Evolutionary conservation across 2,329 filamentous ascomycete species (phyloP), one percentile per base, ranked within the genome.

Genomic region (Rhinocladiella similis): DNA sequence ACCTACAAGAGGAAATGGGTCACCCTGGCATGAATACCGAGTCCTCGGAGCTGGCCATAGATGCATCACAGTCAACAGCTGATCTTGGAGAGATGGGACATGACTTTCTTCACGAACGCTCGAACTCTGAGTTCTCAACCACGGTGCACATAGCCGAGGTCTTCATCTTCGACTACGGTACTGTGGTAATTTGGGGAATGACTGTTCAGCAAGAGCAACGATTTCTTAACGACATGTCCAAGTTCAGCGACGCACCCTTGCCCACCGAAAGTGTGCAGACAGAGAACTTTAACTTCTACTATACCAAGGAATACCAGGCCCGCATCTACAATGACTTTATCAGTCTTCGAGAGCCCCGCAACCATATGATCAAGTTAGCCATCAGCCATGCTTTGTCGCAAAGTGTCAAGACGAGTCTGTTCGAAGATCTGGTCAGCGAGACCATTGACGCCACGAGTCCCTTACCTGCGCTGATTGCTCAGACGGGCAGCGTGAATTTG

Each of bases 291-390:
- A 99, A 99, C 72, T 99, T 97, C 73, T 99, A 99, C 78, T 97
- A 99, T 77, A 97, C 94, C 2, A 84, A 89, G 67, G 93, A 97
- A 70, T 99, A 99, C 72, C 95, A 99, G 75, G 91, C 94, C 19
- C 88, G 94, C 50, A 99, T 99, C 72, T 99, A 99, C 82, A 99
- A 99, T 74, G 94, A 99, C 74, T 99, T 99, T 68, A 99, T 99
- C 73, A 94, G 90, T 2, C 75, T 99, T 59, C 83, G 92, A 47
- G 93, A 97, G 67, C 96, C 96, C 75, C 87, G 87, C 68, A 96
- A 96, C 73, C 96, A 97, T 77, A 97, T 97, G 94, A 95, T 89
- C 65, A 97, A 97, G 75, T 81, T 99, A 14, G 91, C 93, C 33
- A 99, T 99, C 69, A 96, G 91, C 14, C 94, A 99, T 76, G 94